Evolutionary conservation across 2,329 filamentous ascomycete species (phyloP).

Genomic region (Exophiala lecanii-corni): DNA sequence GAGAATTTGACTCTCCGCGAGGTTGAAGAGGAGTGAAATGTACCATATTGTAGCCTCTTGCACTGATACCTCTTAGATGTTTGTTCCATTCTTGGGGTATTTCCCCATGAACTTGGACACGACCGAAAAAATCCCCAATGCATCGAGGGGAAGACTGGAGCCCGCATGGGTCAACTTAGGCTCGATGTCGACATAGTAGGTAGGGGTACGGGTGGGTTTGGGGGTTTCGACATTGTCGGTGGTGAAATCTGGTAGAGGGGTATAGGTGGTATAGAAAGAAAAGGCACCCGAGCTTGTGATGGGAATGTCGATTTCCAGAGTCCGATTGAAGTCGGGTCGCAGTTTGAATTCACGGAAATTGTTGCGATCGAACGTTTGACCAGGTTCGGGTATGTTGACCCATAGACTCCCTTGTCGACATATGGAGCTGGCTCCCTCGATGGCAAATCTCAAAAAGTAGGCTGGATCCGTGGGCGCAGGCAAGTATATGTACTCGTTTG

Average conservation of each 20-base stretch:
- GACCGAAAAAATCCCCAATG: constrained; percentile 85
- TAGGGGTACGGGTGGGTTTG: constrained; percentile 62
- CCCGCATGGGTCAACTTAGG: constrained; percentile 73
- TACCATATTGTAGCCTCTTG: constrained; percentile 96
- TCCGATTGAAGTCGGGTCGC: constrained; percentile 85
- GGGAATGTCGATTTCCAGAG: constrained; percentile 82
- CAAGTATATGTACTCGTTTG: constrained; percentile 87
- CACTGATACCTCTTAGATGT: constrained; percentile 80
- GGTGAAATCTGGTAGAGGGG: constrained; percentile 74
- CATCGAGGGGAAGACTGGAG: constrained; percentile 71
- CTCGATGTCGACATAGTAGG: constrained; percentile 91
- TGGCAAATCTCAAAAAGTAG: constrained; percentile 46
- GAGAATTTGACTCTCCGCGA: constrained; percentile 86
- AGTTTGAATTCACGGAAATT: constrained; percentile 77
- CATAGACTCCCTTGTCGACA: constrained; percentile 90
- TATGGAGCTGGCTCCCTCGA: constrained; percentile 61
- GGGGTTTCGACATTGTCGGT: constrained; percentile 48
- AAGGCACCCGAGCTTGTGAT: constrained; percentile 81
- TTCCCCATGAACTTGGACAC: constrained; percentile 98
- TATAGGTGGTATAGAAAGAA: constrained; percentile 90
- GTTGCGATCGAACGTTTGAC: constrained; percentile 69
- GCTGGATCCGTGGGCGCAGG: constrained; percentile 68
- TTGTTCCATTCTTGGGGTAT: constrained; percentile 84
- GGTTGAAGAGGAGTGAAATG: constrained; percentile 94
- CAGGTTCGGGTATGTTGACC: constrained; percentile 86